phyloP scores from a whole-genome alignment of 148 eudicot genomes.

The Persicaria maculosa region DNA sequence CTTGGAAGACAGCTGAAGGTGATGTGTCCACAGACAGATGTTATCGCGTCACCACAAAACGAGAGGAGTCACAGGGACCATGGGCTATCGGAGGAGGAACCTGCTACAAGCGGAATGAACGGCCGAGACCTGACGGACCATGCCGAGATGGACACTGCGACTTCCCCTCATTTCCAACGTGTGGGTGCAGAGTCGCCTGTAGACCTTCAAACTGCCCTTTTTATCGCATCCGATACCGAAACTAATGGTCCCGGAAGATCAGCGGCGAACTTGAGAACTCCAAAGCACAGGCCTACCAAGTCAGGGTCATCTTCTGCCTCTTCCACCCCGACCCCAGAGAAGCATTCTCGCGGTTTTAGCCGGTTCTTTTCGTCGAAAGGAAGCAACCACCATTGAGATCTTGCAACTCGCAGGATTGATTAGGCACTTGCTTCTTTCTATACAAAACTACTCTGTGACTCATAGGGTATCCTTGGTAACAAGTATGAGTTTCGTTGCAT shows the following conservation, averaged over 20 bases:
- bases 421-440: background rate
- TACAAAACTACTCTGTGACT: background rate
- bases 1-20: slow-evolving; percentile 71
- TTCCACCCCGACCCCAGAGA: slow-evolving; percentile 71
- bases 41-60: slow-evolving; percentile 32
- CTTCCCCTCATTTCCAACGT: slow-evolving; percentile 31
- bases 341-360: slow-evolving; percentile 68
- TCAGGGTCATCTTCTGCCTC: slow-evolving; percentile 61
- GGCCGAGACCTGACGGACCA: slow-evolving; percentile 31
- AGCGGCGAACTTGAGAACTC: slow-evolving; percentile 34
- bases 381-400: slow-evolving; percentile 34
- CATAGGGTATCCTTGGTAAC: background rate
- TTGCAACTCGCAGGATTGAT: slow-evolving; percentile 9
- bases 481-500: slow-evolving; percentile 1
- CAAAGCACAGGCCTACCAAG: slow-evolving; percentile 58
- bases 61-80: slow-evolving; percentile 30
- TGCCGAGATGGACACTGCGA: slow-evolving; percentile 29
- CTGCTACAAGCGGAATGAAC: slow-evolving; percentile 39
- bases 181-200: slow-evolving; percentile 52
- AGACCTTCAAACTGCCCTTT: slow-evolving; percentile 33
- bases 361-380: slow-evolving; percentile 81
- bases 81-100: slow-evolving; percentile 38
- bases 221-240: slow-evolving; percentile 54
- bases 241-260: slow-evolving; percentile 36
- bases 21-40: slow-evolving; percentile 60